Evolutionary conservation across 352 stramenopile species (phyloP).

Genomic region (Globisporangium echinulatum): DNA sequence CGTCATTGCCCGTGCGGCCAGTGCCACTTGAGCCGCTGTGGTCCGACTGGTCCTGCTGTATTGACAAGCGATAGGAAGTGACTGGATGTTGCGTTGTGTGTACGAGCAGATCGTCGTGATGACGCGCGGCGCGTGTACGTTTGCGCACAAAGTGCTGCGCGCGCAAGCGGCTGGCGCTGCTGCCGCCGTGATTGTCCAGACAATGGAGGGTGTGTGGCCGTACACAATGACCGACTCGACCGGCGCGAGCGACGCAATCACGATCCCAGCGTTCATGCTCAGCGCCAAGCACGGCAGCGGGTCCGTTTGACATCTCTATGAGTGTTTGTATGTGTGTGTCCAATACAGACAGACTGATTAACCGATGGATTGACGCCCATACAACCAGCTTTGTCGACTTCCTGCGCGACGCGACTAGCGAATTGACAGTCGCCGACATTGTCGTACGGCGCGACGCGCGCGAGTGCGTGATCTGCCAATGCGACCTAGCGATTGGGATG

Average conservation of each 20-base stretch:
- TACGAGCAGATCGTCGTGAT: constrained; percentile 57
- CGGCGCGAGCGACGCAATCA: constrained; percentile 44
- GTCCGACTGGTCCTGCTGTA: background rate
- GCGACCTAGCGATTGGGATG: constrained; percentile 66
- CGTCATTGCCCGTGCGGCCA: background rate
- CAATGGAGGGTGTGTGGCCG: constrained; percentile 62
- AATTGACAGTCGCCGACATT: constrained; percentile 31
- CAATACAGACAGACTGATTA: background rate
- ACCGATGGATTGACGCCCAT: background rate
- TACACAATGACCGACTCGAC: constrained; percentile 83
- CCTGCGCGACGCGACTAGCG: constrained; percentile 20
- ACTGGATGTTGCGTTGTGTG: too few species aligned
- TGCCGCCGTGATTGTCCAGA: constrained; percentile 62
- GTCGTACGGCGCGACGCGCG: constrained; percentile 57
- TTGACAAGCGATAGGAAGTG: background rate
- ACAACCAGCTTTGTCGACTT: constrained; percentile 48
- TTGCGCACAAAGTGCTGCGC: constrained; percentile 65
- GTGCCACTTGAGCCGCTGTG: background rate
- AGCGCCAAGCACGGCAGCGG: constrained; percentile 59
- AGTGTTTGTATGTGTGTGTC: constrained; percentile 11
- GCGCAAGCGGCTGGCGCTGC: constrained; percentile 47
- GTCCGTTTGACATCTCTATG: constrained; percentile 1
- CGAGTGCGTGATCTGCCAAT: constrained; percentile 80
- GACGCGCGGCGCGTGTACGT: constrained; percentile 60
- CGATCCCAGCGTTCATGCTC: constrained; percentile 78